These are phyloP conservation scores for Penicillium mononematosum DNA, from an alignment of 495 filamentous ascomycete genomes.

Conservation along the genomic window DNA sequence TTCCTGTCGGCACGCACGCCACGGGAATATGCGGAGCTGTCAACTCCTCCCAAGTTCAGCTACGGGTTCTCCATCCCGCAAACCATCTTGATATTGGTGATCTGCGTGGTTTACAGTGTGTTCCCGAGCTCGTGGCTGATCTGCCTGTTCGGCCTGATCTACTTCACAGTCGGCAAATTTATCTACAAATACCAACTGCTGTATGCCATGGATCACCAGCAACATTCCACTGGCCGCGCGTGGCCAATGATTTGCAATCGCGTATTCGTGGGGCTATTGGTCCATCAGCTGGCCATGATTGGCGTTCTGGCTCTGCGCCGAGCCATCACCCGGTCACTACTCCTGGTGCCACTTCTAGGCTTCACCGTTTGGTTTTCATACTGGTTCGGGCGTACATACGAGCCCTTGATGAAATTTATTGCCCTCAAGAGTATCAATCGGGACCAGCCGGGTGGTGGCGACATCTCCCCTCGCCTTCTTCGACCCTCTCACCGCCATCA, in stretches of 20 bases:
- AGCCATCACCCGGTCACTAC: conserved; percentile 65
- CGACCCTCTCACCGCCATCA: conserved; percentile 42
- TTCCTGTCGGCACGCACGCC: conserved; percentile 82
- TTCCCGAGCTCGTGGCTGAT: conserved; percentile 80
- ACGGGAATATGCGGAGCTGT: conserved; percentile 82
- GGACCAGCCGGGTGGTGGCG: conserved; percentile 39
- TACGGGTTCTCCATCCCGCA: conserved; percentile 96
- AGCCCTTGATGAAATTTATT: conserved; percentile 87
- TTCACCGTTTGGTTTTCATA: conserved; percentile 83
- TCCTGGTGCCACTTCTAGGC: conserved; percentile 73
- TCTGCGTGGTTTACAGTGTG: conserved; percentile 92
- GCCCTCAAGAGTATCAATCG: conserved; percentile 78
- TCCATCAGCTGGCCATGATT: conserved; percentile 90
- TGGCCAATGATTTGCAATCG: conserved; percentile 96
- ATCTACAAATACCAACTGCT: conserved; percentile 98
- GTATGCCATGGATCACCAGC: conserved; percentile 97
- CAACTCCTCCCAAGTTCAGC: conserved; percentile 82
- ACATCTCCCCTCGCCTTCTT: conserved; percentile 39
- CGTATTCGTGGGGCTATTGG: conserved; percentile 73
- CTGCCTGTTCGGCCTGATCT: conserved; percentile 77
- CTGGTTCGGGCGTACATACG: conserved; percentile 70
- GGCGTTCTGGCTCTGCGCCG: conserved; percentile 75
- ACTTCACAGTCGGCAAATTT: conserved; percentile 86
- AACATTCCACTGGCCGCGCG: conserved; percentile 88
- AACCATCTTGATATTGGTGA: conserved; percentile 84